Percentiles rank a stretch among this genome's conserved stretches.
These are phyloP conservation scores for Laetiporus sulphureus DNA, from an alignment of 1,284 basidiomycete genomes.

Conservation along the genomic window DNA sequence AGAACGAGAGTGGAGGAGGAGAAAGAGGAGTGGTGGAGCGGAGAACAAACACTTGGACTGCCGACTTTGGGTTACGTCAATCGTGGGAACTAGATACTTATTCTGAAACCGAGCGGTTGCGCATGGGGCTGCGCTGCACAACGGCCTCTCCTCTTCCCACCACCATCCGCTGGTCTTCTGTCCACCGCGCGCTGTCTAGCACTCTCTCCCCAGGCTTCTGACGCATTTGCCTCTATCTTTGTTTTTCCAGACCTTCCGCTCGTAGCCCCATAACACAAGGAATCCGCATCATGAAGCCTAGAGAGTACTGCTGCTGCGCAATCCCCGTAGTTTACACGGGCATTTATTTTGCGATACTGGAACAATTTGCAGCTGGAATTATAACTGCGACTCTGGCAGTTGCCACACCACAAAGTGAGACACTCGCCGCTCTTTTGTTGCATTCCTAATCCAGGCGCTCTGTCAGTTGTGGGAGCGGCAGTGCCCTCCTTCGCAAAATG, in stretches of 20 bases:
- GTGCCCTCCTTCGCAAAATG: conserved; percentile 70
- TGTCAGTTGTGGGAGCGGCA: conserved; percentile 75
- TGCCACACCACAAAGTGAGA: conserved; percentile 73
- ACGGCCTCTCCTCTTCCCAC: too few relatives aligned
- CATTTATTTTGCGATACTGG: conserved; percentile 72
- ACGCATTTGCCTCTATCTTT: too few relatives aligned
- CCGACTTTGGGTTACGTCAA: too few relatives aligned
- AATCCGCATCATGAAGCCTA: conserved; percentile 42
- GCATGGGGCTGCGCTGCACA: too few relatives aligned
- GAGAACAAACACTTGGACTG: conserved; percentile 6
- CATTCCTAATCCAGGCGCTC: conserved; percentile 6
- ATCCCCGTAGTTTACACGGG: conserved; percentile 84
- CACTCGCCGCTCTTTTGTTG: conserved; percentile 2
- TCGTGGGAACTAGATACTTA: too few relatives aligned
- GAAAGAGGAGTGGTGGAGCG: conserved; percentile 9
- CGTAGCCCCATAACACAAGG: too few relatives aligned
- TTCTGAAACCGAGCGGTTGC: too few relatives aligned
- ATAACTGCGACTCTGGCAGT: conserved; percentile 74
- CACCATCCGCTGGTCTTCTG: too few relatives aligned
- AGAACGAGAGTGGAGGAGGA: too few relatives aligned
- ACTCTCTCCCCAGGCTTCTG: too few relatives aligned
- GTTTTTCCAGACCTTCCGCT: too few relatives aligned
- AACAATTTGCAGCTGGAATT: conserved; percentile 68
- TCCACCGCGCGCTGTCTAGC: too few relatives aligned
- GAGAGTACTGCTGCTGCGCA: conserved; percentile 79